Conservation (phyloP, 257 asterid genomes). For the Handroanthus guayacan region DNA sequence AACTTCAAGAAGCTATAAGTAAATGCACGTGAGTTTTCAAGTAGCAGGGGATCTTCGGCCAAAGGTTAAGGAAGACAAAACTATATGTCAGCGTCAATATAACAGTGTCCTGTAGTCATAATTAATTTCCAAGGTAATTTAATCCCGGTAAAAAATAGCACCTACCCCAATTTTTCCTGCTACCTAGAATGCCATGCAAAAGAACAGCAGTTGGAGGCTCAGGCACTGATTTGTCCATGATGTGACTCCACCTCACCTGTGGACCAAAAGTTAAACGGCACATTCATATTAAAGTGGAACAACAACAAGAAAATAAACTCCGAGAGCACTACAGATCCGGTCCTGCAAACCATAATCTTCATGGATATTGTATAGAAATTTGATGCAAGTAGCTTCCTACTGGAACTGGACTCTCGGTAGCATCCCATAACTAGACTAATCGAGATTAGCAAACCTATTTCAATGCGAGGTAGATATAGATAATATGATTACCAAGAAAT, state of each 20-base stretch:
- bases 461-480: neutral
- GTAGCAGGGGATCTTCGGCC: neutral
- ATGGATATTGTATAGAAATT: neutral
- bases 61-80: slow-evolving; percentile 3
- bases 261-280: slow-evolving; percentile 39
- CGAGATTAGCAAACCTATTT: neutral
- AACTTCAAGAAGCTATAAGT: slow-evolving; percentile 19
- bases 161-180: slow-evolving; percentile 99
- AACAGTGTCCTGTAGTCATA: slow-evolving; percentile 4
- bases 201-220: slow-evolving; percentile 97
- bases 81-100: slow-evolving; percentile 1
- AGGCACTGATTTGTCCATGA: slow-evolving; percentile 71
- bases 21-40: slow-evolving; percentile 22
- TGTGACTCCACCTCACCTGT: slow-evolving; percentile 96
- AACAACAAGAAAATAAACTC: slow-evolving; percentile 9
- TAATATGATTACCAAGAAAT: neutral
- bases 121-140: slow-evolving; percentile 24
- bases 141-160: slow-evolving; percentile 36
- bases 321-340: neutral
- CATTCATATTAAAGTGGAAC: slow-evolving; percentile 20
- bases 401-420: slow-evolving; percentile 6
- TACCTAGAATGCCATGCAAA: slow-evolving; percentile 94
- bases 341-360: slow-evolving; percentile 7
- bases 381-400: slow-evolving; percentile 20
- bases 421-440: slow-evolving; percentile 9